Conservation (phyloP, 1,284 basidiomycete species). For the Cutaneotrichosporon dermatis region DNA sequence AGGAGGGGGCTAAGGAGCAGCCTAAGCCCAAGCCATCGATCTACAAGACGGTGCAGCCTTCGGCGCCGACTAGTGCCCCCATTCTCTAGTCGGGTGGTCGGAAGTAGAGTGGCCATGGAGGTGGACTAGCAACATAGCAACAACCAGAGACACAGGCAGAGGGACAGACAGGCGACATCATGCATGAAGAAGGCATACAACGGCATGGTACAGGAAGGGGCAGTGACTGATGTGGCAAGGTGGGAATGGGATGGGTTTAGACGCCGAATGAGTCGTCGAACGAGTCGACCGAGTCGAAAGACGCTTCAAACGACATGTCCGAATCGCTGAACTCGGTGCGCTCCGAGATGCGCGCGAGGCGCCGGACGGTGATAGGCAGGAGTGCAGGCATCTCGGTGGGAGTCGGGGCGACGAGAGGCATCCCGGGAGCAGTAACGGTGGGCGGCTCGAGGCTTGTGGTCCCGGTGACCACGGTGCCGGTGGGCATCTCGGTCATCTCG, state of each 20-base stretch:
- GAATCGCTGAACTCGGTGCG: not conserved
- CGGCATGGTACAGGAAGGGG: not conserved
- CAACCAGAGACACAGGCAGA: too few relatives aligned
- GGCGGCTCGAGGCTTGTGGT: not conserved
- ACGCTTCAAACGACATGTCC: not conserved
- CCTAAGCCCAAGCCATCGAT: conserved; percentile 27
- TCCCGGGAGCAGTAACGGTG: too few relatives aligned
- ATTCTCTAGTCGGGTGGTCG: conserved; percentile 8
- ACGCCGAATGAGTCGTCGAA: not conserved
- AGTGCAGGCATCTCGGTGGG: too few relatives aligned
- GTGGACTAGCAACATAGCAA: too few relatives aligned
- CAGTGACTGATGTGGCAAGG: too few relatives aligned
- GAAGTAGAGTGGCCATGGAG: too few relatives aligned
- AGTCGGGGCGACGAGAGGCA: too few relatives aligned
- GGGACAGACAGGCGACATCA: not conserved
- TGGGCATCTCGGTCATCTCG: not conserved
- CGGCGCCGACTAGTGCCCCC: conserved; percentile 13
- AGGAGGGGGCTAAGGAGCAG: conserved; percentile 2
- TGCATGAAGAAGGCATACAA: not conserved
- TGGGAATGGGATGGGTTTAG: not conserved
- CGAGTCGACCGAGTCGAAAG: not conserved
- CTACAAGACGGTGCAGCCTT: conserved; percentile 23
- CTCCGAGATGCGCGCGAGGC: conserved; percentile 5
- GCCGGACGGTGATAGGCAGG: not conserved
- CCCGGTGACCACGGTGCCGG: too few relatives aligned